A percentile compares a stretch with the other conserved stretches of the same genome.
Evolutionary conservation across 805 yeast genomes (phyloP).

Genomic region (Zygoascus ofunaensis): DNA sequence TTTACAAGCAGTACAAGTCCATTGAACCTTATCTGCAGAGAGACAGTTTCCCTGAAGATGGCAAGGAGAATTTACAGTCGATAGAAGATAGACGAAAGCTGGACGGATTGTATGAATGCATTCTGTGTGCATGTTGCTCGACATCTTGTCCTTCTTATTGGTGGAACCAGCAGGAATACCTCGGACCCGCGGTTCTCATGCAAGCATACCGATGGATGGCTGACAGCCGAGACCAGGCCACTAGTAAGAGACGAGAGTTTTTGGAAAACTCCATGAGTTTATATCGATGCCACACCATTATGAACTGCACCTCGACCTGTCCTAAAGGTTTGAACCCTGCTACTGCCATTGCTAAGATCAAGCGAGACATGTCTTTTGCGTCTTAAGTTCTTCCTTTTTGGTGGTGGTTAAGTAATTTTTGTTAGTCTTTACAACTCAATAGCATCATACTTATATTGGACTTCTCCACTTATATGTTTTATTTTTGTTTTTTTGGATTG

Average conservation of each 20-base stretch:
- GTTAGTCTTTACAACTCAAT: background rate
- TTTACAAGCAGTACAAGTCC: constrained; percentile 96
- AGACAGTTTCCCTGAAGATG: constrained; percentile 69
- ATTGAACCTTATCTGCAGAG: constrained; percentile 96
- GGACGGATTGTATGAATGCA: constrained; percentile 96
- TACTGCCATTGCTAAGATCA: constrained; percentile 91
- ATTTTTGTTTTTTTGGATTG: too few relatives aligned
- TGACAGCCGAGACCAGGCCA: constrained; percentile 93
- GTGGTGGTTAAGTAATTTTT: background rate
- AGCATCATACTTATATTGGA: background rate
- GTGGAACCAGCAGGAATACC: constrained; percentile 99
- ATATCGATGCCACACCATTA: constrained; percentile 97
- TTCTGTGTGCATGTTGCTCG: constrained; percentile 96
- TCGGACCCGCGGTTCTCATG: constrained; percentile 98
- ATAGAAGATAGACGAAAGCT: constrained; percentile 89
- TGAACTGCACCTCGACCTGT: constrained; percentile 98
- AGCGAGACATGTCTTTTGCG: constrained; percentile 79
- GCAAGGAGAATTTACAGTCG: constrained; percentile 85
- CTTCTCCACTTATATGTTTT: too few relatives aligned
- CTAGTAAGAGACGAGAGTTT: constrained; percentile 70
- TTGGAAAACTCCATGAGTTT: constrained; percentile 94
- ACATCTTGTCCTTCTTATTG: constrained; percentile 99
- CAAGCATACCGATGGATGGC: constrained; percentile 99
- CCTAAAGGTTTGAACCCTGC: constrained; percentile 99
- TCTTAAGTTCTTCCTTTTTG: constrained; percentile 2